Evolutionary conservation across 345 rosid species (phyloP), one percentile per base, ranked within the genome.

Genomic region (Citrus trifoliata): DNA sequence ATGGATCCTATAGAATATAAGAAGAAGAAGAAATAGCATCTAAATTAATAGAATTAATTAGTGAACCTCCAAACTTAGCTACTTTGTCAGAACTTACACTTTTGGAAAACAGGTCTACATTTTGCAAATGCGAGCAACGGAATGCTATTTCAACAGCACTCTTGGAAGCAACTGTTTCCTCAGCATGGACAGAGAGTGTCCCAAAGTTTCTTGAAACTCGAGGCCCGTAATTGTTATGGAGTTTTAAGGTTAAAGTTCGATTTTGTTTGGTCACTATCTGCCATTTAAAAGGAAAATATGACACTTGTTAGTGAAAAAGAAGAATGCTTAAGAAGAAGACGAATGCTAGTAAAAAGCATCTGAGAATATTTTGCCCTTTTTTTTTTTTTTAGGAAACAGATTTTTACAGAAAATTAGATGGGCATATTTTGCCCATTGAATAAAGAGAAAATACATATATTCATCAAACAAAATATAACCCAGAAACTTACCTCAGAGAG

Each of bases 81-180:
- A 18, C 30, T 60, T 64, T 40, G 53, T 48, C 70, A 62, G 51
- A 59, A 80, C 93, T 12, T 83, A 95, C 98, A 83, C 97, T 95
- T 78, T 85, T 87, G 76, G 98, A 95, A 79, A 95, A 90, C 69
- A 89, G 3, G 75, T 93, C 98, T 75, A 89, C 92, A 78, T 90
- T 92, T 73, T 83, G 94, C 88, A 95, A 83, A 62, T 85, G 76
- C 74, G 80, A 75, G 82, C 94, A 90, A 62, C 79, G 88, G 37
- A 92, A 76, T 73, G 53, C 78, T 74, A 92, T 78, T 77, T 95
- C 95, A 27, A 87, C 85, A 13, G 84, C 85, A 73, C 83, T 87
- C 83, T 82, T 95, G 55, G 93, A 90, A 70, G 90, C 85, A 85
- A 80, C 60, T 7, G 85, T 86, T 84, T 95, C 98, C 83, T 95